Conservation (phyloP, 352 stramenopile species). For the Blastocystis sp. region DNA sequence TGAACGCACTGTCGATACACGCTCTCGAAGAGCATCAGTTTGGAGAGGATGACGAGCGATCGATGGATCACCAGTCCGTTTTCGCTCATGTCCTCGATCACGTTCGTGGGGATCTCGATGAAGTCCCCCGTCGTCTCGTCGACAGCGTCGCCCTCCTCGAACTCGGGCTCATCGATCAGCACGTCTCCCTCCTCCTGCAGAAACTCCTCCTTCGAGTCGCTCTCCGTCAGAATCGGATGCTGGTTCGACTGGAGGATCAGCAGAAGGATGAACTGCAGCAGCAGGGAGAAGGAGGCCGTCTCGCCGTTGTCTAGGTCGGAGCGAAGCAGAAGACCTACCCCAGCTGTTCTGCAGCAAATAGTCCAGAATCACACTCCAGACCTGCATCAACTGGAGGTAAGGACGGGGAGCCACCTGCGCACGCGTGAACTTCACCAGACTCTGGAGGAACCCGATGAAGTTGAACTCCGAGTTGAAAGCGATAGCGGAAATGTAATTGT, state of each 20-base stretch:
- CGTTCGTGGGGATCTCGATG: neutral
- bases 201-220: neutral
- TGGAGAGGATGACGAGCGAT: neutral
- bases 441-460: neutral
- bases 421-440: constrained; percentile 4
- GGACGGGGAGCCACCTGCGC: neutral
- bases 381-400: neutral
- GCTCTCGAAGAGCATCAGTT: neutral
- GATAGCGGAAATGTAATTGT: constrained; percentile 21
- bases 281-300: neutral
- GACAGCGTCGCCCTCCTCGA: neutral
- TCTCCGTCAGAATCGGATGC: neutral
- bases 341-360: neutral
- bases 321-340: neutral
- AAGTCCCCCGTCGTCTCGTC: constrained; percentile 30
- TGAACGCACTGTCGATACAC: neutral
- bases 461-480: neutral
- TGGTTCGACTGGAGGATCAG: neutral
- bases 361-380: constrained; percentile 8
- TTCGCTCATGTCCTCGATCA: neutral
- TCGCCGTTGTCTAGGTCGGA: neutral
- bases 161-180: neutral
- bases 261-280: neutral
- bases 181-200: neutral
- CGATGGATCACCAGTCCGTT: neutral